phyloP scores from a whole-genome alignment of 2,329 filamentous ascomycete genomes.

The Microdochium bolleyi region DNA sequence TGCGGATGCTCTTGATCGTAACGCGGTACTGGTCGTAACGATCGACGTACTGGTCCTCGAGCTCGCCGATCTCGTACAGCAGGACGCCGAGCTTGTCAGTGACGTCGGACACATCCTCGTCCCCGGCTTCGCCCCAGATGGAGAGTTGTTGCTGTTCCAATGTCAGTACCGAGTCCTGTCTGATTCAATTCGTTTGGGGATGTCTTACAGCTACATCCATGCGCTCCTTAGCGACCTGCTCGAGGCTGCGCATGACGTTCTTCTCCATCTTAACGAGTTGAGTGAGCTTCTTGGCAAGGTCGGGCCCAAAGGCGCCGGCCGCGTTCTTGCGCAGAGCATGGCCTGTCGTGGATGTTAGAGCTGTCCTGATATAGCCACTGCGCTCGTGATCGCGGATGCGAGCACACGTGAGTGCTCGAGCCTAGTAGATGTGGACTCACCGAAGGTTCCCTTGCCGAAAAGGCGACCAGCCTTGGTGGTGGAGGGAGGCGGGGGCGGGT shows the following conservation, averaged over 20 bases:
- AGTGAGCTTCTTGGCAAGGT: conserved; percentile 94
- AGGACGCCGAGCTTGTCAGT: conserved; percentile 98
- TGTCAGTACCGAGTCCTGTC: conserved; percentile 3
- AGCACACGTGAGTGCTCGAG: no score
- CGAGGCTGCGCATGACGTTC: conserved; percentile 98
- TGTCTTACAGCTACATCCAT: conserved; percentile 98
- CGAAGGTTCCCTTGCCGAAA: conserved; percentile 78
- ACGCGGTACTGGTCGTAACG: conserved; percentile 99
- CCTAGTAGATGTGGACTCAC: no score
- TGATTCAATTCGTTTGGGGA: no score
- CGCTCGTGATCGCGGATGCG: background rate
- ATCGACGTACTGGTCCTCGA: conserved; percentile 97
- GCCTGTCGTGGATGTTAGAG: conserved; percentile 25
- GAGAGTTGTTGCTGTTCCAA: conserved; percentile 84
- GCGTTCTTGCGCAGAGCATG: conserved; percentile 66
- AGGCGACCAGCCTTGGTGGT: conserved; percentile 85
- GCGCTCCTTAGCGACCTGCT: conserved; percentile 86
- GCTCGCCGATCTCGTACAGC: conserved; percentile 96
- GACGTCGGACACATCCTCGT: conserved; percentile 97
- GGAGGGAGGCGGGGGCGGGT: conserved; percentile 84
- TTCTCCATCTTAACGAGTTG: conserved; percentile 99
- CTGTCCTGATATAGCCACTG: conserved; percentile 9
- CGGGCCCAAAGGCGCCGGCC: conserved; percentile 70
- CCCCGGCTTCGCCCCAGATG: conserved; percentile 90
- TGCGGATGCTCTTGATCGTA: conserved; percentile 98